phyloP scores from a whole-genome alignment of 2,329 filamentous ascomycete species.

The Coniella vitis region DNA sequence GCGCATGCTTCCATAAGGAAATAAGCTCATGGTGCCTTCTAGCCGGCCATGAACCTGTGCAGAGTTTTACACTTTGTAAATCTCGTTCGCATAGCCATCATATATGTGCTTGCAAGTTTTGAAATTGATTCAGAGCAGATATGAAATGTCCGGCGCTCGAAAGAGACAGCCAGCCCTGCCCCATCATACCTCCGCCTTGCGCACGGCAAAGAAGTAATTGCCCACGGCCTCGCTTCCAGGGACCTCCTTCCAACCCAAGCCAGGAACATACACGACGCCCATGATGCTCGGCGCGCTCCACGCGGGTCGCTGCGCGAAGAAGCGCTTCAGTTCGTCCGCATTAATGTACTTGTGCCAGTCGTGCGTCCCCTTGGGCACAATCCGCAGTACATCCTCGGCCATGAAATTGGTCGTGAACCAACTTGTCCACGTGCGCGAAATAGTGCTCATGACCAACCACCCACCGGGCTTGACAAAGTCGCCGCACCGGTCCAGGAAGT shows the following conservation, averaged over 20 bases:
- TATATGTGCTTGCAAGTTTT: no score
- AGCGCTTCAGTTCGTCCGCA: conserved; percentile 62
- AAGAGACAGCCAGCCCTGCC: no score
- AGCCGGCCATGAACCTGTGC: no score
- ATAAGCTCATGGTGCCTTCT: no score
- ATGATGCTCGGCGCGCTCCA: conserved; percentile 60
- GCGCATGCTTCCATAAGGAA: no score
- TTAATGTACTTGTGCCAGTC: conserved; percentile 97
- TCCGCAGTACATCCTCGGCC: conserved; percentile 78
- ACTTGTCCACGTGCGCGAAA: conserved; percentile 79
- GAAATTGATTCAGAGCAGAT: no score
- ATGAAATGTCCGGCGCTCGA: no score
- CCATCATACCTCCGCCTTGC: conserved; percentile 29
- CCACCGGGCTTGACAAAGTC: conserved; percentile 81
- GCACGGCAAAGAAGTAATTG: conserved; percentile 93
- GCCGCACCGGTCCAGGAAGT: conserved; percentile 66
- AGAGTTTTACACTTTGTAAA: no score
- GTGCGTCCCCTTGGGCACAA: conserved; percentile 89
- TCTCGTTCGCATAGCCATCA: no score
- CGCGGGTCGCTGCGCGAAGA: conserved; percentile 43
- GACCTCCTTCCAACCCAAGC: conserved; percentile 82
- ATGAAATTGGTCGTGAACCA: conserved; percentile 91
- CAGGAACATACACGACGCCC: conserved; percentile 87
- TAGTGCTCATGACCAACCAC: conserved; percentile 89
- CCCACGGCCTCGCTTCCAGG: conserved; percentile 75